These are phyloP conservation scores for Curvularia verruculosa DNA, from an alignment of 2,329 filamentous ascomycete genomes.

Conservation along the genomic window DNA sequence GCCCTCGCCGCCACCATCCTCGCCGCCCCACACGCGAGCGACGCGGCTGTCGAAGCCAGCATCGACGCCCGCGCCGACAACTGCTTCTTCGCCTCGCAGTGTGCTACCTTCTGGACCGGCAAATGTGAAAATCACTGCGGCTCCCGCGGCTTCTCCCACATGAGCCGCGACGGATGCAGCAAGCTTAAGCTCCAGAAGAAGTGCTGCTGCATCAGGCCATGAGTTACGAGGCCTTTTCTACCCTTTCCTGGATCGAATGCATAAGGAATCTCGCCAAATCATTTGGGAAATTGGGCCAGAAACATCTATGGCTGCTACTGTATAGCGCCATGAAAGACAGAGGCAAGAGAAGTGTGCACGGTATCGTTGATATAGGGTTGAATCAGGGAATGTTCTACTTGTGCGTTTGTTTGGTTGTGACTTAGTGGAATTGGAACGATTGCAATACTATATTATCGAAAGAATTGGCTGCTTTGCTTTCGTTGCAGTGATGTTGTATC, in stretches of 20 bases:
- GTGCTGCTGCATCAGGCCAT: neutral
- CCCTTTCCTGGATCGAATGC: neutral
- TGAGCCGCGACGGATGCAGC: neutral
- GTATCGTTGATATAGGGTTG: neutral
- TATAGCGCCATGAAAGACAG: neutral
- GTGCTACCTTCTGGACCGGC: neutral
- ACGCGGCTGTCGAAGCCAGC: neutral
- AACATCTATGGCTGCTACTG: neutral
- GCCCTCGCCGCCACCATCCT: neutral
- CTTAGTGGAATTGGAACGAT: neutral
- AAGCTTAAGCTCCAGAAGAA: neutral
- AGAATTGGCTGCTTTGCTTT: neutral
- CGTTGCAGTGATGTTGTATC: neutral
- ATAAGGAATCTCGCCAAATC: neutral
- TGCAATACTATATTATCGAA: neutral
- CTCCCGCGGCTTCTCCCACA: neutral
- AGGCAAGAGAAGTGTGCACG: neutral
- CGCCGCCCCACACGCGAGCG: neutral
- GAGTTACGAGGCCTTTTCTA: neutral
- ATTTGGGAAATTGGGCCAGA: too few species aligned
- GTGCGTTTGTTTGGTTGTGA: neutral
- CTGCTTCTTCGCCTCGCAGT: neutral
- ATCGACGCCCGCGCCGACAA: neutral
- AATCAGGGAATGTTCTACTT: neutral
- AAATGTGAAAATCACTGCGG: neutral